Conservation (phyloP, 2,329 filamentous ascomycete genomes). For the Pyrenochaeta sp. region DNA sequence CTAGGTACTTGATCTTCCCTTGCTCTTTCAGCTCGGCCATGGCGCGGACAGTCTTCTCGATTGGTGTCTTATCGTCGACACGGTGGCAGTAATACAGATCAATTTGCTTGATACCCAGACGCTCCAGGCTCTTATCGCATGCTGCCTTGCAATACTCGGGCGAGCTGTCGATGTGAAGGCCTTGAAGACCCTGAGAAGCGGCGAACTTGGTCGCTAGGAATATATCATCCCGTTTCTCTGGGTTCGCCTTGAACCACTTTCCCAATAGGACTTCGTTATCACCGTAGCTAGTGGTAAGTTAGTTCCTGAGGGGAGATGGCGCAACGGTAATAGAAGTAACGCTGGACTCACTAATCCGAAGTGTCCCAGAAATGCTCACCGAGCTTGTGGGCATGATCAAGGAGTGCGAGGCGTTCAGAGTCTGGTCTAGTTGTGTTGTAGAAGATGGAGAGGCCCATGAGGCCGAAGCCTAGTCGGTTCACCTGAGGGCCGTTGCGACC, state of each 20-base stretch:
- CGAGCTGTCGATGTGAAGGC: slow-evolving; percentile 55
- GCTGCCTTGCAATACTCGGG: slow-evolving; percentile 54
- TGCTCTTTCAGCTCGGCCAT: slow-evolving; percentile 65
- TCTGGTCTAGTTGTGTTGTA: slow-evolving; percentile 61
- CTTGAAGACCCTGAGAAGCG: slow-evolving; percentile 52
- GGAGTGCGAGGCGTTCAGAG: slow-evolving; percentile 59
- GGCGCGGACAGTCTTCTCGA: slow-evolving; percentile 59
- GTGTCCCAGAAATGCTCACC: slow-evolving; percentile 54
- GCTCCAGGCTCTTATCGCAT: slow-evolving; percentile 49
- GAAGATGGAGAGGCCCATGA: slow-evolving; percentile 61
- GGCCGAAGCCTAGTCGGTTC: slow-evolving; percentile 61
- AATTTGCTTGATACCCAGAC: slow-evolving; percentile 54
- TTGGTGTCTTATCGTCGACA: slow-evolving; percentile 54
- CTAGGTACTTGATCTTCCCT: slow-evolving; percentile 60
- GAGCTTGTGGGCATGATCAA: slow-evolving; percentile 61
- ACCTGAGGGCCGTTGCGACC: slow-evolving; percentile 63
- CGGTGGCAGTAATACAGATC: slow-evolving; percentile 58
- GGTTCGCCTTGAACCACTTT: slow-evolving; percentile 49
- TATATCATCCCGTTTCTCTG: slow-evolving; percentile 55
- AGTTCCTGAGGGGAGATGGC: not conserved
- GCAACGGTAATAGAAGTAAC: slow-evolving; percentile 11
- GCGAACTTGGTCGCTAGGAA: slow-evolving; percentile 55
- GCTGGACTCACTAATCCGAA: slow-evolving; percentile 33
- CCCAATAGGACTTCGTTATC: slow-evolving; percentile 47
- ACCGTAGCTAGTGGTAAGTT: slow-evolving; percentile 24